Base-by-base conservation (phyloP, 495 filamentous ascomycete species). In the Polyplosphaeria fusca region DNA sequence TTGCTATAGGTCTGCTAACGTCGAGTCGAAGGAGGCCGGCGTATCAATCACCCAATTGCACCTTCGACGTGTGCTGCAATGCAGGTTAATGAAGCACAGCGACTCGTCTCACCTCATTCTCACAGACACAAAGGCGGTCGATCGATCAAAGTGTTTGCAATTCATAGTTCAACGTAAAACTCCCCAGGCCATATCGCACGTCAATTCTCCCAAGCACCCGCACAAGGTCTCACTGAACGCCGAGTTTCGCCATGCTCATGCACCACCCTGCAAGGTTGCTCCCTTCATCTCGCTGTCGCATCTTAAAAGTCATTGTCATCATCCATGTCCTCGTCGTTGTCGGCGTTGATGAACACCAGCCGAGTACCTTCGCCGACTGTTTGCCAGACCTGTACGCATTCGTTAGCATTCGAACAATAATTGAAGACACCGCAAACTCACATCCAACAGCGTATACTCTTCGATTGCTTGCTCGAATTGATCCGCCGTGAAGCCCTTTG, bases 401-500 rank as follows among this genome's bases (percentile, higher is more conserved):
- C 35, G 26, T 26, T 43, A 45, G 58, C 73, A 61, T 64, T 49
- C 38, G 47, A 27, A 35, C 7, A 14, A 7, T 35, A 14, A 14
- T 14, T 35, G 30, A 35, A 35, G 30, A 35, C 7, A 7, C 30
- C 5, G 43, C 43, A 46, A 61, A 85, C 91, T 86, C 73, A 98
- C 93, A 75, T 92, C 85, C 50, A 95, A 67, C 56, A 82, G 76
- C 5, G 87, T 83, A 72, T 98, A 98, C 75, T 97, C 93, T 50
- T 92, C 86, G 62, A 98, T 78, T 32, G 90, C 86, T 58, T 80
- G 80, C 46, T 84, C 78, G 72, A 95, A 87, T 68, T 97, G 91
- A 73, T 95, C 87, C 61, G 89, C 86, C 3, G 94, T 97, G 65
- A 97, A 98, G 7, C 94, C 94, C 79, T 95, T 96, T 24, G 89